Percentiles rank a stretch among this genome's conserved stretches.
phyloP scores from a whole-genome alignment of 306 rosid species.

The Hippophae rhamnoides region DNA sequence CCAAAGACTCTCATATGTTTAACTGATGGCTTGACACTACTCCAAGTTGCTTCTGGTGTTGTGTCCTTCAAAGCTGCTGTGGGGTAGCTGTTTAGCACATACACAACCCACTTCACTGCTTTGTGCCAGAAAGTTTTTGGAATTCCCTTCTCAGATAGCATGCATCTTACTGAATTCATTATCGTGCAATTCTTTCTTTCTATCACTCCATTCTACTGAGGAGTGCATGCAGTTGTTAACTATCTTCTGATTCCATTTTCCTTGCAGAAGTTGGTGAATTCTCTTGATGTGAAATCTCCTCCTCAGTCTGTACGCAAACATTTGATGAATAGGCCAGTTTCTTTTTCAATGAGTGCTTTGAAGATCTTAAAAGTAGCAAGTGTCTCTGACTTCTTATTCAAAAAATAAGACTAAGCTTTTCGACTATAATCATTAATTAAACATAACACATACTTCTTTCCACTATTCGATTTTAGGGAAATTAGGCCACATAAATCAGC shows the following conservation, averaged over 20 bases:
- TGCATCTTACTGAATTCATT: too few species aligned
- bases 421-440: slow-evolving; percentile 11
- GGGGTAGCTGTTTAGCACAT: slow-evolving; percentile 11
- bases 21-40: too few species aligned
- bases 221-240: slow-evolving; percentile 8
- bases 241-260: slow-evolving; percentile 12
- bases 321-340: background rate
- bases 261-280: background rate
- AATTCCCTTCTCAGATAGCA: too few species aligned
- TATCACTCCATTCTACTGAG: slow-evolving; percentile 6
- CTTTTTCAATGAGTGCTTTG: slow-evolving; percentile 2
- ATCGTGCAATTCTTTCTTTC: background rate
- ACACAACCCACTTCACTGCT: slow-evolving; percentile 3
- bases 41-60: too few species aligned
- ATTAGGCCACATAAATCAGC: slow-evolving; percentile 1
- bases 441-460: slow-evolving; percentile 5
- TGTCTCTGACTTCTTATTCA: slow-evolving; percentile 6
- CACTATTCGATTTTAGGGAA: background rate
- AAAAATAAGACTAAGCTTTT: slow-evolving; percentile 8
- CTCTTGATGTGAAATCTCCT: background rate
- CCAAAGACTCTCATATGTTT: too few species aligned
- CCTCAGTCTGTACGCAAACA: slow-evolving; percentile 3
- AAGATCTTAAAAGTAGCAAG: background rate
- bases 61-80: background rate
- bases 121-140: slow-evolving; percentile 15